Base-by-base conservation (phyloP, 768 basidiomycete genomes). In the Sistotremastrum suecicum region DNA sequence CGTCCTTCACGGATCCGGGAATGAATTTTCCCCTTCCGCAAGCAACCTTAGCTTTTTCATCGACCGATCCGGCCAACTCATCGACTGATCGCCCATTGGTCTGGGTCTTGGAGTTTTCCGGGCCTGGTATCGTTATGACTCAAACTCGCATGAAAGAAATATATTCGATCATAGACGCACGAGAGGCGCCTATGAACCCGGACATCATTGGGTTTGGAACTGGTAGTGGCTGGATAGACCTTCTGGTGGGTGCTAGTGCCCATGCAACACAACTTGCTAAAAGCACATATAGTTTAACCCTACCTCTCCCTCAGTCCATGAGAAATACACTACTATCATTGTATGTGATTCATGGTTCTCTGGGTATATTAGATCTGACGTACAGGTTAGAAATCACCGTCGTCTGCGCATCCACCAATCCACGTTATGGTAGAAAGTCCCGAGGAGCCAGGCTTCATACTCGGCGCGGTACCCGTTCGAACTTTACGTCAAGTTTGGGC, bases 71-170 rank as follows among this genome's bases (percentile, higher is more conserved):
- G 30, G 62, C 66, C 41, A 54, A 49, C 12, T 58, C 55, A 30
- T 36, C 56, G 40, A 49, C 52, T 20, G 39, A 54, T 29, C 43
- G 58, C 28, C 53, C 58, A 29, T 53, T 63, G 52, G 63, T 68
- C 1, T 87, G 85, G 82, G 64, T 78, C 8, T 70, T 88, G 28
- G 82, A 85, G 56, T 86, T 88, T 54, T 83, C 82, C 1, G 58
- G 54, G 38, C 61, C 62, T 3, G 84, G 85, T 20, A 57, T 87
- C 39, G 75, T 86, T 9, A 72, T 86, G 67, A 79, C 75, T 50
- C 83, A 86, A 59, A 71, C 72, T 12, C 71, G 80, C 41, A 75
- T 87, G 74, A 71, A 73, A 47, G 82, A 80, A 37, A 79, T 88
- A 44, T 83, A 83, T 52, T 61, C 37, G 70, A 66, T 48, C 2